Evolutionary conservation across 345 rosid species (phyloP).

Genomic region (Garcia nutans): DNA sequence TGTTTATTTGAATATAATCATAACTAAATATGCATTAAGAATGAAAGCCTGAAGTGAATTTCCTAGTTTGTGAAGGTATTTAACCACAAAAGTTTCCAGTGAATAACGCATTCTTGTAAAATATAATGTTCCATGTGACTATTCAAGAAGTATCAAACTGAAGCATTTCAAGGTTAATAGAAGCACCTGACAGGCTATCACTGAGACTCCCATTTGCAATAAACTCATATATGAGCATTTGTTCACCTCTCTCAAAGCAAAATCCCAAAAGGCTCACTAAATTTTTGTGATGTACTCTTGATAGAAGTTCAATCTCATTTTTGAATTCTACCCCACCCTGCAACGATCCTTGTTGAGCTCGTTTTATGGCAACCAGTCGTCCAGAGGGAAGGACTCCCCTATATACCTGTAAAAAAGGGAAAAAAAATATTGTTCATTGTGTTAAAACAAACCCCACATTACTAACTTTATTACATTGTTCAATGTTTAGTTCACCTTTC

Average conservation of each 20-base stretch:
- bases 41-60: not conserved
- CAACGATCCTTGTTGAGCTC: conserved; percentile 31
- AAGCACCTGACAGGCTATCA: conserved; percentile 30
- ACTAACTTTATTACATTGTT: not conserved
- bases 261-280: conserved; percentile 30
- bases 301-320: conserved; percentile 32
- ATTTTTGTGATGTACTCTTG: conserved; percentile 37
- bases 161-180: not conserved
- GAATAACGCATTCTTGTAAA: not conserved
- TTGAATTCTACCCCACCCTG: conserved; percentile 32
- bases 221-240: conserved; percentile 32
- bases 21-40: not conserved
- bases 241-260: conserved; percentile 32
- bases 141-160: not conserved
- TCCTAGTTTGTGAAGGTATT: not conserved
- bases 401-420: conserved; percentile 22
- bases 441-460: not conserved
- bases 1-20: not conserved
- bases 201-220: conserved; percentile 26
- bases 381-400: conserved; percentile 31
- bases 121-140: not conserved
- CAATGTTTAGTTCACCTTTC: conserved; percentile 47
- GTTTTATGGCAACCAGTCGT: conserved; percentile 27
- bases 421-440: not conserved
- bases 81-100: not conserved